These are phyloP conservation scores for Cornus controversa DNA, from an alignment of 148 eudicot species.

Conservation along the genomic window DNA sequence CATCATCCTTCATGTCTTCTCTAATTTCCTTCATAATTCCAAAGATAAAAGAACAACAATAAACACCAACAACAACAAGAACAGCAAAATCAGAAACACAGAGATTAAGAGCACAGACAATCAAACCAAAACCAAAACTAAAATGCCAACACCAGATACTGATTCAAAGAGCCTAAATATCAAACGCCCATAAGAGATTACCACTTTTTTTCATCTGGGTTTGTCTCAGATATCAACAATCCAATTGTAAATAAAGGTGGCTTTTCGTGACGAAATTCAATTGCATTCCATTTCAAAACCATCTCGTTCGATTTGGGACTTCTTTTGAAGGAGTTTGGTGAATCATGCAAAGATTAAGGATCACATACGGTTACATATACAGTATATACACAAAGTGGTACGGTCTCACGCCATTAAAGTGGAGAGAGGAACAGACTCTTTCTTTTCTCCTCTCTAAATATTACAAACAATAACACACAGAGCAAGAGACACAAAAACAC, in stretches of 20 bases:
- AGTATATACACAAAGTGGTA: constrained; percentile 28
- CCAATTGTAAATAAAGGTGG: constrained; percentile 9
- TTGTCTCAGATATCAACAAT: constrained; percentile 27
- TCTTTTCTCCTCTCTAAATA: neutral
- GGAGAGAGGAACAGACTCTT: constrained; percentile 32
- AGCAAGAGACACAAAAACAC: neutral
- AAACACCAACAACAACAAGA: constrained; percentile 3
- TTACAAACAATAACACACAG: neutral
- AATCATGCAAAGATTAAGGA: constrained; percentile 49
- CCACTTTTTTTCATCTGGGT: constrained; percentile 34
- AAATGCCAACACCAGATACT: constrained; percentile 2
- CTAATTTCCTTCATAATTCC: constrained; percentile 16
- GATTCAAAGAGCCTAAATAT: constrained; percentile 13
- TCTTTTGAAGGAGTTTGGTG: constrained; percentile 33
- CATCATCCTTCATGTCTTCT: constrained; percentile 43
- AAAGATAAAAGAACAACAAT: constrained; percentile 23
- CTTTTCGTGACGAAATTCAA: constrained; percentile 13
- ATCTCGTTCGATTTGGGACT: constrained; percentile 26
- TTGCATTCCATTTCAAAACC: constrained; percentile 15
- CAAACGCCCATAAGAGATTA: constrained; percentile 27
- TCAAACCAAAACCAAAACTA: constrained; percentile 5
- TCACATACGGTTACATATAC: constrained; percentile 14
- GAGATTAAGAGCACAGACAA: constrained; percentile 3
- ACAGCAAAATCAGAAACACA: neutral
- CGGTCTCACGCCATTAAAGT: constrained; percentile 45